phyloP scores from a whole-genome alignment of 805 yeast species.

The Metschnikowia corniflorae region DNA sequence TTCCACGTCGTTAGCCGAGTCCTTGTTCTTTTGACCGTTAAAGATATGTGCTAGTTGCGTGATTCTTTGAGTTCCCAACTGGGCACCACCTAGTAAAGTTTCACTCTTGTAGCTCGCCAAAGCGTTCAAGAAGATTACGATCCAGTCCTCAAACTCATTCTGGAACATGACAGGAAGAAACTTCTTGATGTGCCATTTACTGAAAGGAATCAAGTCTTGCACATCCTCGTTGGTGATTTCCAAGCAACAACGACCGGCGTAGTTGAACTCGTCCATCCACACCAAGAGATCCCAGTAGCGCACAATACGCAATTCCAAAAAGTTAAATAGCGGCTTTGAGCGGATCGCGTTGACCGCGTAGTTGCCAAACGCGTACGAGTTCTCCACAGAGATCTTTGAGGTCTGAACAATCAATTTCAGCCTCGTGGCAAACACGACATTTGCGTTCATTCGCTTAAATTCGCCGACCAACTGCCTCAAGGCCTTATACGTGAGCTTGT shows the following conservation, averaged over 20 bases:
- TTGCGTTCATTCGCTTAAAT: constrained; percentile 74
- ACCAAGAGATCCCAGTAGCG: constrained; percentile 90
- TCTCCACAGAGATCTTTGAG: constrained; percentile 71
- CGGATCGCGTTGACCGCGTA: constrained; percentile 75
- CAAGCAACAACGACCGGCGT: constrained; percentile 64
- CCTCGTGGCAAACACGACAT: constrained; percentile 74
- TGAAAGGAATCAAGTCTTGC: constrained; percentile 47
- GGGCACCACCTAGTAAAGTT: constrained; percentile 34
- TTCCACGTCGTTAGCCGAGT: constrained; percentile 32
- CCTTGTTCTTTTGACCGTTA: constrained; percentile 39
- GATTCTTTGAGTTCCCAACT: constrained; percentile 51
- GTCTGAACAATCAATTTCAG: constrained; percentile 73
- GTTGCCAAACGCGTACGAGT: constrained; percentile 87
- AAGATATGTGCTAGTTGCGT: constrained; percentile 64
- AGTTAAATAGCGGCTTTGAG: constrained; percentile 76
- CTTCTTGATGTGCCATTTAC: constrained; percentile 75
- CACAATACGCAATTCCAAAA: constrained; percentile 66
- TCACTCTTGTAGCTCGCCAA: constrained; percentile 54
- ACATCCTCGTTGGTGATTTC: constrained; percentile 42
- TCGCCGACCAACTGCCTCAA: constrained; percentile 77
- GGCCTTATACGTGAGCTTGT: constrained; percentile 79
- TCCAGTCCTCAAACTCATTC: constrained; percentile 86
- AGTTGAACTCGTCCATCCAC: constrained; percentile 93
- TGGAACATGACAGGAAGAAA: constrained; percentile 74
- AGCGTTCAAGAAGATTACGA: constrained; percentile 68